A percentile compares a stretch with the other conserved stretches of the same genome.
Conservation (phyloP, 2,329 filamentous ascomycete species). For the Pyrenochaeta sp. region DNA sequence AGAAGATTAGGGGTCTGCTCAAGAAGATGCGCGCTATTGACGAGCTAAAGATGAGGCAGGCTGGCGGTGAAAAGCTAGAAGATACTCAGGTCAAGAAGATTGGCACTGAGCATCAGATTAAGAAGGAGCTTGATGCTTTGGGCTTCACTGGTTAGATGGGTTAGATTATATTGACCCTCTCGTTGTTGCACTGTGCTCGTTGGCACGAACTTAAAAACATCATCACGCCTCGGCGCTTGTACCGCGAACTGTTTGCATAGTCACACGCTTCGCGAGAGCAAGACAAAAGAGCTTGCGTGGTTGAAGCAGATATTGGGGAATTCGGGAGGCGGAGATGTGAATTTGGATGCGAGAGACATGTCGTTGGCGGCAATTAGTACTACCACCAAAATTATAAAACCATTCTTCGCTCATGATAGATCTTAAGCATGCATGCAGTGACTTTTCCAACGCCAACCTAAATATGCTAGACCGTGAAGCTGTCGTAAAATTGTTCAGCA, state of each 20-base stretch:
- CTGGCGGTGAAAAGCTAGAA: slow-evolving; percentile 94
- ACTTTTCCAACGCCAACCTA: neutral
- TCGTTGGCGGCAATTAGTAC: slow-evolving; percentile 3
- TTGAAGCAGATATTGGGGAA: neutral
- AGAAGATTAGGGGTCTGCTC: slow-evolving; percentile 90
- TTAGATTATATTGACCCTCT: neutral
- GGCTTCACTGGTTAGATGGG: slow-evolving; percentile 45
- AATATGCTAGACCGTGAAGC: neutral
- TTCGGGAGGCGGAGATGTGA: neutral
- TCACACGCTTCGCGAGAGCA: neutral
- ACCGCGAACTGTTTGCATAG: neutral
- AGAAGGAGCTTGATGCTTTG: slow-evolving; percentile 79
- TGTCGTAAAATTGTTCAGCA: neutral
- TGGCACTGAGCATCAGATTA: slow-evolving; percentile 81
- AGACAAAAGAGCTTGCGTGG: neutral
- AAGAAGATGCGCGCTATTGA: slow-evolving; percentile 99
- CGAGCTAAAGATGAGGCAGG: slow-evolving; percentile 95
- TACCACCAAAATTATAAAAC: slow-evolving; percentile 6
- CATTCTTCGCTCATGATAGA: slow-evolving; percentile 7
- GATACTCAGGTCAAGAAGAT: slow-evolving; percentile 99
- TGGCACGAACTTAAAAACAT: neutral
- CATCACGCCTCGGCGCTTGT: neutral
- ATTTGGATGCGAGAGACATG: neutral
- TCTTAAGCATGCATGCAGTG: neutral
- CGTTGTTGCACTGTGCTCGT: neutral